Base-by-base conservation (phyloP, 2,329 filamentous ascomycete genomes). In the Cladosporium velox region DNA sequence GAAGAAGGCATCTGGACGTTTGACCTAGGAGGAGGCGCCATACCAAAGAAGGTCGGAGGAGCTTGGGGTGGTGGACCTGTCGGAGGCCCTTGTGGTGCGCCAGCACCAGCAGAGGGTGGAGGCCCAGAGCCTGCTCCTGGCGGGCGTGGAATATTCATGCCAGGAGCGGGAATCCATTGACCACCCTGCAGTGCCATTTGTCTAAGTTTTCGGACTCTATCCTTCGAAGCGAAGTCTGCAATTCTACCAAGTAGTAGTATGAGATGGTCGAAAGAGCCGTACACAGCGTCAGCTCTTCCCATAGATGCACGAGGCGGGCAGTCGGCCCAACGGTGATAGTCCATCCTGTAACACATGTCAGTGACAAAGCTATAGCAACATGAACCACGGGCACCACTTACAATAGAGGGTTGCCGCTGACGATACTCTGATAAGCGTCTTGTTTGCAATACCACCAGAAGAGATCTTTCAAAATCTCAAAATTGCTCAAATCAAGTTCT, bases 361-460 rank as follows among this genome's bases (percentile, higher is more conserved):
- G 52, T 55, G 10, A 34, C 32, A 2, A 11, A 4, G 15, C 12
- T 21, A 21, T 1, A n/a, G 11, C 15, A 32, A 18, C 52, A 34
- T 7, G 28, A 11, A 24, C 11, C 3, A 34, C 51, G 49, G 38
- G 41, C 2, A 32, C 70, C 28, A 85, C 92, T 85, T 82, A 97
- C 92, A 97, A 89, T 57, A 96, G 82, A 68, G 86, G 86, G 51
- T 94, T 93, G 10, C 92, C 94, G 70, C 93, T 95, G 28, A 98
- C 82, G 67, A 97, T 87, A 75, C 91, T 93, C 77, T 97, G 94
- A 72, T 94, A 96, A 10, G 91, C 88, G 76, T 98, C 95, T 82
- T 97, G 95, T 78, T 97, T 96, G 72, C 87, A 90, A 76, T 93
- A 97, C 91, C 93, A 97, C 93, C 94, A 99, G 75, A 91, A 96